Conservation (phyloP, 2,329 filamentous ascomycete species). For the Ceratocystis huliohia region DNA sequence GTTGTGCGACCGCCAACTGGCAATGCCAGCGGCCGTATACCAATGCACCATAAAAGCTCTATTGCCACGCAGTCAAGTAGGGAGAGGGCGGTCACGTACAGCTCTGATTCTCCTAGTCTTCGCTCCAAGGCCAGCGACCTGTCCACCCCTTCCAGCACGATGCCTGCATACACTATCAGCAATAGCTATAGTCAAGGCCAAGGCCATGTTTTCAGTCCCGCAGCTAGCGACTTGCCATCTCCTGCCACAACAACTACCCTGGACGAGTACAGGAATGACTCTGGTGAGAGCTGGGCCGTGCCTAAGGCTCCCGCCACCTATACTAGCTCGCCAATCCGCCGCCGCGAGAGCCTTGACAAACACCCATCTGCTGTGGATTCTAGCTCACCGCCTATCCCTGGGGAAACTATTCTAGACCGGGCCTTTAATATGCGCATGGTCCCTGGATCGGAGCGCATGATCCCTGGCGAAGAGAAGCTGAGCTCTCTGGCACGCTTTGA, state of each 20-base stretch:
- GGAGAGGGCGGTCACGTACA: constrained; percentile 36
- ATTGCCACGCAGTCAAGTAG: constrained; percentile 37
- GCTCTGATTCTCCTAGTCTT: constrained; percentile 47
- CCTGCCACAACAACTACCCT: constrained; percentile 38
- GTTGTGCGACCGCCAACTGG: constrained; percentile 35
- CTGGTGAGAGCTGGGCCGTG: constrained; percentile 49
- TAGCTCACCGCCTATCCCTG: constrained; percentile 40
- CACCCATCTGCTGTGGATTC: constrained; percentile 31
- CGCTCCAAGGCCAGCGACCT: constrained; percentile 51
- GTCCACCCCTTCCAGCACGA: constrained; percentile 43
- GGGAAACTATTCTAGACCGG: constrained; percentile 55
- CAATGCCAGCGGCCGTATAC: constrained; percentile 27
- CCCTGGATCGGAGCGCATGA: constrained; percentile 43
- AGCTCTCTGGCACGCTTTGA: constrained; percentile 54
- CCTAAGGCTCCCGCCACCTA: constrained; percentile 47
- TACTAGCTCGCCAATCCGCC: constrained; percentile 43
- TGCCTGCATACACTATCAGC: constrained; percentile 3
- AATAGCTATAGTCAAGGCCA: not conserved
- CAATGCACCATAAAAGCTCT: constrained; percentile 38
- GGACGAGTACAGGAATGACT: constrained; percentile 42
- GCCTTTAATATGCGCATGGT: constrained; percentile 52
- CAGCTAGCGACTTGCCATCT: constrained; percentile 43
- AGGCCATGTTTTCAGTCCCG: constrained; percentile 28
- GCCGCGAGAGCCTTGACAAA: constrained; percentile 40
- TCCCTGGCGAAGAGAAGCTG: constrained; percentile 48